Evolutionary conservation across 176 grass and related monocot genomes (phyloP), one percentile per base, ranked within the genome.

Genomic region (Cenchrus fungigraminus): DNA sequence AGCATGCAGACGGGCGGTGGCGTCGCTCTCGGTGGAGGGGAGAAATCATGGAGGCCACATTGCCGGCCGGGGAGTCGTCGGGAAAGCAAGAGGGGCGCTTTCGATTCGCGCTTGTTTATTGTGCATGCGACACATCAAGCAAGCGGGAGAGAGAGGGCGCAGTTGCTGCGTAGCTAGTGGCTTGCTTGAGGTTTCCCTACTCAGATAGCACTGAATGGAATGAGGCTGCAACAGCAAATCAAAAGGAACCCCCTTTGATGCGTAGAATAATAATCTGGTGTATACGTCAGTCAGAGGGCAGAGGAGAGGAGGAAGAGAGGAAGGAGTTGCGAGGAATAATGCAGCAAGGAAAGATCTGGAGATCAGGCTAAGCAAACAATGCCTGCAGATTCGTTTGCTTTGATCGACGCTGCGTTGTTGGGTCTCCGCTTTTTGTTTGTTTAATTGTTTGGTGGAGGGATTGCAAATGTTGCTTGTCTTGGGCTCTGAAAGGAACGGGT

Each of bases 131-230:
- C 44, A 56, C 65, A 76, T 51, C 57, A 17, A 58, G 37, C 66
- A 9, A 42, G 61, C 68, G 65, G 2, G 31, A 8, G 13, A 3
- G 8, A 31, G 51, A 71, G 43, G 8, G 2, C 17, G 76, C 7
- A 28, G 78, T n/a, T 25, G 65, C 2, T 43, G 77, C 20, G 4
- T 9, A 0, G 42, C 4, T 80, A 83, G 86, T 88, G 87, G 73
- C 44, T 63, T 55, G 72, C 79, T 37, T 78, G 69, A 83, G 79
- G 68, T 77, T 75, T 79, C 83, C 87, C 50, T 83, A 86, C 83
- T 89, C 83, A 46, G 83, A 86, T 52, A 86, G 90, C 90, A 92
- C 90, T 85, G 69, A 54, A 56, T 12, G 13, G 51, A 67, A 40
- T 12, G 68, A 84, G 53, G 42, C 43, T 16, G 61, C 71, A 49